Evolutionary conservation across 2,329 filamentous ascomycete species (phyloP).

Genomic region (Ambrosiella xylebori): DNA sequence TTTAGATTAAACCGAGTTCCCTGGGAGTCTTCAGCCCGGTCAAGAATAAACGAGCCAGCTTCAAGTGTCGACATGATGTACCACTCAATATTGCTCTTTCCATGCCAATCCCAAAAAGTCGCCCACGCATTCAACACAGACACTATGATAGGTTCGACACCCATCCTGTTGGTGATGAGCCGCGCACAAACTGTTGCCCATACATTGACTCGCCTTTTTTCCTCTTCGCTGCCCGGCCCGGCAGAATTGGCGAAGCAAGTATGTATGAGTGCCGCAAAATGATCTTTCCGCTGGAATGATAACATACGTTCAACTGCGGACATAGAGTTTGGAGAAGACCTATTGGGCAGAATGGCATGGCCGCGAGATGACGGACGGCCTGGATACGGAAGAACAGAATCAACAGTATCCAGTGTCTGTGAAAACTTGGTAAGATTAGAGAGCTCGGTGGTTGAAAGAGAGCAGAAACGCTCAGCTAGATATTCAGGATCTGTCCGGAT

Average conservation of each 20-base stretch:
- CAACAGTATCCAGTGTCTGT: slow-evolving; percentile 61
- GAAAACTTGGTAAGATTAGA: slow-evolving; percentile 58
- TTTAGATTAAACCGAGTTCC: slow-evolving; percentile 54
- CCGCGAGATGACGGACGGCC: slow-evolving; percentile 30
- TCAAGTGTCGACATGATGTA: slow-evolving; percentile 91
- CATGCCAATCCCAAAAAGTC: slow-evolving; percentile 74
- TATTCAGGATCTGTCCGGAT: slow-evolving; percentile 79
- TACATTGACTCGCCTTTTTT: slow-evolving; percentile 59
- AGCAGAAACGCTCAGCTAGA: slow-evolving; percentile 63
- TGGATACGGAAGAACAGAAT: slow-evolving; percentile 64
- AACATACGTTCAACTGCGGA: slow-evolving; percentile 59
- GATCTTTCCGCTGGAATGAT: slow-evolving; percentile 78
- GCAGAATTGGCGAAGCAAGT: slow-evolving; percentile 79
- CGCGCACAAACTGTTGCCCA: slow-evolving; percentile 81
- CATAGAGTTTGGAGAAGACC: slow-evolving; percentile 22
- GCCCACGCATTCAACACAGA: slow-evolving; percentile 80
- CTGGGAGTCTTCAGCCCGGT: slow-evolving; percentile 65
- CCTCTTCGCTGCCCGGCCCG: slow-evolving; percentile 65
- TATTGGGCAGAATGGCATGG: slow-evolving; percentile 18
- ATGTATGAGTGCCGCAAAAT: slow-evolving; percentile 68
- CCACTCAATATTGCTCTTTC: slow-evolving; percentile 75
- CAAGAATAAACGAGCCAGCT: slow-evolving; percentile 78
- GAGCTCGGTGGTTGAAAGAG: slow-evolving; percentile 59
- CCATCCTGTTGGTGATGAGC: slow-evolving; percentile 60
- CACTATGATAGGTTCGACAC: slow-evolving; percentile 63